Conservation (phyloP, 1,139 yeast species). For the Yamadazyma kanchanaburiensis region DNA sequence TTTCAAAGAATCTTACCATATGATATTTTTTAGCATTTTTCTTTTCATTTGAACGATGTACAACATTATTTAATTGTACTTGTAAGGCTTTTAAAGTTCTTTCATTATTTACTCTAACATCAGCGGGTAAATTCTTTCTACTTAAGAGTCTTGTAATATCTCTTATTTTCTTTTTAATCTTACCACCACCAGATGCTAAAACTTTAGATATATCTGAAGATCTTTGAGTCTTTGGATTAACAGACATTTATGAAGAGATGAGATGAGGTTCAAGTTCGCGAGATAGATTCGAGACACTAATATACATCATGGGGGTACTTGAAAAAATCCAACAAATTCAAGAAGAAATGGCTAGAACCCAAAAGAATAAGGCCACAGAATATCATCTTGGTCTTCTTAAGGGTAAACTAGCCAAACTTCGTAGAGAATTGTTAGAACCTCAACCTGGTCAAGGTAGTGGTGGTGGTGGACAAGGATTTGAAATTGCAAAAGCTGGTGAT, state of each 20-base stretch:
- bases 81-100: slow-evolving; percentile 76
- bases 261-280: slow-evolving; percentile 3
- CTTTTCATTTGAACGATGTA: slow-evolving; percentile 48
- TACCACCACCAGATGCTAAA: slow-evolving; percentile 41
- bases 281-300: not conserved
- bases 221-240: slow-evolving; percentile 3
- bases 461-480: slow-evolving; percentile 86
- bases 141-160: slow-evolving; percentile 72
- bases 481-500: slow-evolving; percentile 93
- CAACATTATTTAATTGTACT: slow-evolving; percentile 59
- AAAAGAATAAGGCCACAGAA: slow-evolving; percentile 96
- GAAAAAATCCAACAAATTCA: slow-evolving; percentile 90
- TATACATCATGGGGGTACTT: slow-evolving; percentile 24
- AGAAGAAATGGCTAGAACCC: slow-evolving; percentile 92
- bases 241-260: slow-evolving; percentile 4
- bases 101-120: slow-evolving; percentile 76
- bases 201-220: slow-evolving; percentile 24
- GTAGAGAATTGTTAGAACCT: slow-evolving; percentile 90
- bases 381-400: slow-evolving; percentile 90
- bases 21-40: slow-evolving; percentile 78
- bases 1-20: slow-evolving; percentile 90
- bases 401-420: slow-evolving; percentile 91
- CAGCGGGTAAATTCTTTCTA: slow-evolving; percentile 66
- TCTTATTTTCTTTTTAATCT: slow-evolving; percentile 80
- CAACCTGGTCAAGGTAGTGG: slow-evolving; percentile 68